Conservation (phyloP, 2,329 filamentous ascomycete species). For the Plectosphaerella sp. region DNA sequence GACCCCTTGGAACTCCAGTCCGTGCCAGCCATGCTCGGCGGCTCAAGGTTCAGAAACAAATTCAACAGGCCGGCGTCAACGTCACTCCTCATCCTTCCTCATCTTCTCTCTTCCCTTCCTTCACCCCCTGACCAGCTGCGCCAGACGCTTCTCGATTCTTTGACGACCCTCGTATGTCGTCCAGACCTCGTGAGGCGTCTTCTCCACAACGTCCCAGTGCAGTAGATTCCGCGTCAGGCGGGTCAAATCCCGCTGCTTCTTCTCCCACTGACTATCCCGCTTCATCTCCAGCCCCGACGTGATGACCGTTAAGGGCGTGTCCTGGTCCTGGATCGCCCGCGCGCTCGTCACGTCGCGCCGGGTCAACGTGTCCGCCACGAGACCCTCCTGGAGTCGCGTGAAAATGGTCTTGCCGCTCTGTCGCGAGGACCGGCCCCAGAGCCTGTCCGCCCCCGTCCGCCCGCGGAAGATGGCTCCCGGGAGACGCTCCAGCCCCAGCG, state of each 20-base stretch:
- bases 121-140: conserved; percentile 52
- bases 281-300: conserved; percentile 73
- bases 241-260: conserved; percentile 80
- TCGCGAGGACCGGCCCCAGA: conserved; percentile 75
- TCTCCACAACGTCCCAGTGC: conserved; percentile 81
- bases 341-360: conserved; percentile 78
- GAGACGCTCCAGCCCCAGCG: conserved; percentile 78
- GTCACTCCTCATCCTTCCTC: no score
- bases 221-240: conserved; percentile 74
- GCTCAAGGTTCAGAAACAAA: no score
- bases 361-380: conserved; percentile 81
- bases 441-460: conserved; percentile 74
- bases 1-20: not conserved
- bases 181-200: conserved; percentile 87
- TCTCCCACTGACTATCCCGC: conserved; percentile 68
- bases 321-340: conserved; percentile 70
- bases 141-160: conserved; percentile 69
- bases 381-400: conserved; percentile 85
- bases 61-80: no score
- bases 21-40: no score
- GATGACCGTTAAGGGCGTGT: conserved; percentile 73
- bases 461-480: conserved; percentile 78
- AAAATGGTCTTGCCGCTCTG: conserved; percentile 83
- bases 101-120: not conserved
- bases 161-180: conserved; percentile 64